Evolutionary conservation across 495 filamentous ascomycete genomes (phyloP).

Genomic region (Evernia prunastri): DNA sequence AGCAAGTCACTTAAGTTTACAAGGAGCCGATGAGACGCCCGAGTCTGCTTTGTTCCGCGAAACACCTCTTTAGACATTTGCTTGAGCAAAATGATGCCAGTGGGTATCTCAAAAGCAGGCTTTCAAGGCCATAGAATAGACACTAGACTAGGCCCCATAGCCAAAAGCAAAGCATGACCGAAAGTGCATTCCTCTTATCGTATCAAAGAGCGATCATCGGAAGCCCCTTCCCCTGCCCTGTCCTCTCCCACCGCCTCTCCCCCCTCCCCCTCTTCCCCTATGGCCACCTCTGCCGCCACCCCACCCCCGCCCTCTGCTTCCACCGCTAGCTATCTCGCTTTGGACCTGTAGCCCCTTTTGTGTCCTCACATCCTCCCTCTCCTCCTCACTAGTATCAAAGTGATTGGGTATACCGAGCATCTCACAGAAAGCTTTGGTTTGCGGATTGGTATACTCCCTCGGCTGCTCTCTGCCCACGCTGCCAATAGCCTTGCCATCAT

Average conservation of each 20-base stretch:
- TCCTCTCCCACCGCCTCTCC: slow-evolving; percentile 34
- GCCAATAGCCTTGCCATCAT: slow-evolving; percentile 39
- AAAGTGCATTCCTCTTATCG: neutral
- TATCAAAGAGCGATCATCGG: neutral
- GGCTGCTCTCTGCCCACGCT: slow-evolving; percentile 46
- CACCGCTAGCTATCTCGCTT: slow-evolving; percentile 28
- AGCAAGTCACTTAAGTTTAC: too few relatives aligned
- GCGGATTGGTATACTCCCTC: slow-evolving; percentile 71
- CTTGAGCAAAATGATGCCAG: neutral
- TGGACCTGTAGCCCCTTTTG: slow-evolving; percentile 34
- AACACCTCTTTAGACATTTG: neutral
- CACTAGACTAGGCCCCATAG: neutral
- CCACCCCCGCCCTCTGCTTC: slow-evolving; percentile 29
- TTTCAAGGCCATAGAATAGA: neutral
- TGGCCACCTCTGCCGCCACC: slow-evolving; percentile 25
- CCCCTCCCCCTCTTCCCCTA: slow-evolving; percentile 29
- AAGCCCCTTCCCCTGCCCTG: slow-evolving; percentile 11
- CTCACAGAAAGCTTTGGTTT: slow-evolving; percentile 71
- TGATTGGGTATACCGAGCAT: slow-evolving; percentile 69
- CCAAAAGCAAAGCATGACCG: neutral
- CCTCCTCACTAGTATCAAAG: slow-evolving; percentile 65
- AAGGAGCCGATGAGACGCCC: neutral
- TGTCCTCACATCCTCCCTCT: slow-evolving; percentile 48
- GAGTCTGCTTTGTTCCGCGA: neutral
- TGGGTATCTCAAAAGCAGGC: slow-evolving; percentile 2